Base-by-base conservation (phyloP, 2,329 filamentous ascomycete genomes). In the Cladosporium phlei region DNA sequence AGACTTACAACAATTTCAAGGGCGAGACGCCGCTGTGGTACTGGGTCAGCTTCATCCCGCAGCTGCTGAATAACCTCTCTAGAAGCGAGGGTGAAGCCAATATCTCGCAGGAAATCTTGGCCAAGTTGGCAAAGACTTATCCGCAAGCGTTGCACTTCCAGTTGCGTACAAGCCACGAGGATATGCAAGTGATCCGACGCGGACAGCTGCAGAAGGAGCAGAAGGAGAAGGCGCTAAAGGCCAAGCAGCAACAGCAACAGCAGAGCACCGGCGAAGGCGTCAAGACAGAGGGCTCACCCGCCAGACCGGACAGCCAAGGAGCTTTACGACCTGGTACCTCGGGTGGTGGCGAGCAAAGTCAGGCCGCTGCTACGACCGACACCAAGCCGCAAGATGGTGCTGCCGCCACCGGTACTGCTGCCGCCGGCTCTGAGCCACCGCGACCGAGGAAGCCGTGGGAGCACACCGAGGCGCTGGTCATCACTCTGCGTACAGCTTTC, bases 41-140 rank as follows among this genome's bases (percentile, higher is more conserved):
- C 70, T 99, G 93, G 93, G 96, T 97, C 57, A 97, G 91, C 0
- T 98, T 95, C 65, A 97, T 99, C 53, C 93, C 93, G 14, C 93
- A 99, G 67, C 77, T 99, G 32, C 79, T 99, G 24, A 91, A 88
- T 33, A 93, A 91, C 43, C 76, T 98, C 40, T 88, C 87, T 2
- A 85, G 96, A 11, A 62, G 59, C 61, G 90, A 91, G 58, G 58
- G 58, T 22, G 94, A 99, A 67, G 91, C 89, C 10, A 82, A 83
- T 4, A 85, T 94, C 38, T 87, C 91, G 34, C 86, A 93, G 63
- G 80, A 81, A 40, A 88, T 99, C 39, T 77, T 99, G 14, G 79
- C 88, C 19, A 95, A 93, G 73, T 88, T 99, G 61, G 93, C 93
- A 43, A 96, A 96, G 71, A 83, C 86, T 0, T 98, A 95, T 63